Conservation (phyloP, 164 flowering plant genomes). For the Vitis rotundifolia region DNA sequence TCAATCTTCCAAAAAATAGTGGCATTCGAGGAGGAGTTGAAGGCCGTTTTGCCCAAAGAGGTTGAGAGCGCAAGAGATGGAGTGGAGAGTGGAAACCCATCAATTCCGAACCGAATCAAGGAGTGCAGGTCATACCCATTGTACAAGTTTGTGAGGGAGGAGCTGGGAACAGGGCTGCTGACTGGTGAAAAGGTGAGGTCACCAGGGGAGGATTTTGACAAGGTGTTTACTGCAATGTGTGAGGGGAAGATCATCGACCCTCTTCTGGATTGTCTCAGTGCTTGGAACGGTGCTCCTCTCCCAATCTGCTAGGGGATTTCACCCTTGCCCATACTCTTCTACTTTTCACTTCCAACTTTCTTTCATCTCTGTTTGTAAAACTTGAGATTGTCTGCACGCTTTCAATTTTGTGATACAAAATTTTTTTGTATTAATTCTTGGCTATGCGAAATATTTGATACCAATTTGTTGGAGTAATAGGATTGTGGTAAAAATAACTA, state of each 20-base stretch:
- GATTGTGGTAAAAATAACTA: too few species aligned
- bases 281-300: slow-evolving; percentile 12
- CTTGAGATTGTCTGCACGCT: too few species aligned
- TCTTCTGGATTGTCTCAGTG: slow-evolving; percentile 7
- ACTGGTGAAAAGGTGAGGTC: slow-evolving; percentile 3
- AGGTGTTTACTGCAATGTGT: slow-evolving; percentile 11
- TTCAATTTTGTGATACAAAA: too few species aligned
- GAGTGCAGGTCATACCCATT: slow-evolving; percentile 9
- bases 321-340: too few species aligned
- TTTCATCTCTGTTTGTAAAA: too few species aligned
- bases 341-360: too few species aligned
- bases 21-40: slow-evolving; percentile 8
- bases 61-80: not conserved
- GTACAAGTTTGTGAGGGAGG: slow-evolving; percentile 8
- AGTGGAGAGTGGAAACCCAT: not conserved
- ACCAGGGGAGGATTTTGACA: slow-evolving; percentile 2
- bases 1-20: slow-evolving; percentile 5
- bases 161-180: not conserved
- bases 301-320: slow-evolving; percentile 1
- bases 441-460: too few species aligned
- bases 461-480: too few species aligned
- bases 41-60: slow-evolving; percentile 1
- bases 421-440: too few species aligned
- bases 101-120: slow-evolving; percentile 2
- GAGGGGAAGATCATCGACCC: slow-evolving; percentile 10